Conservation (phyloP, 2,329 filamentous ascomycete genomes). For the Penicillium italicum region DNA sequence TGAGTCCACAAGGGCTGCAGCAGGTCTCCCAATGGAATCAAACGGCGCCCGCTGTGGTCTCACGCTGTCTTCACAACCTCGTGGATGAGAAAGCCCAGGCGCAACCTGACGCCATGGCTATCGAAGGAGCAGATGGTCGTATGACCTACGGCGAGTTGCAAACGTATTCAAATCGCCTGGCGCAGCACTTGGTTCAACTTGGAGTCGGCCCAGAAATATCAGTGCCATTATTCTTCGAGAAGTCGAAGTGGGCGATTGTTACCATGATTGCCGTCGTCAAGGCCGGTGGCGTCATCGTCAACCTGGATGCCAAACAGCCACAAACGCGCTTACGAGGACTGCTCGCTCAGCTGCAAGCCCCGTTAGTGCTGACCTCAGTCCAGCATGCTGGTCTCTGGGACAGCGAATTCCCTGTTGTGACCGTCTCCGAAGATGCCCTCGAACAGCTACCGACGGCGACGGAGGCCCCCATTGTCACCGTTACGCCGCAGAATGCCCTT, state of each 20-base stretch:
- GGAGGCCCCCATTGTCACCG: too few species aligned
- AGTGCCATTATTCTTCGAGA: background rate
- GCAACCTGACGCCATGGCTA: background rate
- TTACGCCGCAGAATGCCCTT: too few species aligned
- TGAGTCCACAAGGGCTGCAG: background rate
- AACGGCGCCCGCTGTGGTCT: background rate
- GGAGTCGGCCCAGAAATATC: background rate
- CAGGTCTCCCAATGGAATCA: slow-evolving; percentile 1
- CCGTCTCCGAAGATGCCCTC: background rate
- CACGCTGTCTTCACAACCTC: background rate
- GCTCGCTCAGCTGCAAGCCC: background rate
- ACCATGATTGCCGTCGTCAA: background rate
- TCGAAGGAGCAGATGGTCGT: background rate
- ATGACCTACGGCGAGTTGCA: background rate
- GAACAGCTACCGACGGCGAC: too few species aligned
- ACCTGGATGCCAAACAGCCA: background rate
- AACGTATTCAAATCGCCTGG: background rate
- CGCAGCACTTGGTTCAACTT: background rate
- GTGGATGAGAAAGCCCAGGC: background rate
- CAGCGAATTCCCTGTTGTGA: background rate
- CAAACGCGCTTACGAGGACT: background rate
- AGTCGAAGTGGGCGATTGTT: background rate
- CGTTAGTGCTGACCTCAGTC: slow-evolving; percentile 1
- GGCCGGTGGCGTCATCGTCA: background rate
- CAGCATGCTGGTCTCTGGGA: background rate